Base-by-base conservation (phyloP, 805 yeast genomes). In the Teunomyces pallodes region DNA sequence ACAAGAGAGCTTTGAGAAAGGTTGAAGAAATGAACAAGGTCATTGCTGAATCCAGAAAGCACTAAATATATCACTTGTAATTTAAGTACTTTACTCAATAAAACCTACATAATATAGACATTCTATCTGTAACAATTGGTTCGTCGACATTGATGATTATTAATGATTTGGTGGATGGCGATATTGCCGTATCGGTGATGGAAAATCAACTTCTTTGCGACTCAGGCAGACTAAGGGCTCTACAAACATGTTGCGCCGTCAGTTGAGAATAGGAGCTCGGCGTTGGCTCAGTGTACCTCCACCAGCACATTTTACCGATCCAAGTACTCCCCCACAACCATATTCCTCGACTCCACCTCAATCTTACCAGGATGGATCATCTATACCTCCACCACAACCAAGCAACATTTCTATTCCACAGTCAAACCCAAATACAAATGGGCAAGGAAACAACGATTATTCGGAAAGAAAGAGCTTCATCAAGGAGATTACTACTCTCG, bases 1-100 rank as follows among this genome's bases (percentile, higher is more conserved):
- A 92, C 87, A 86, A 84, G 83, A 95, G 99, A 85, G 97, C 98
- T 70, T 89, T 90, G 88, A 94, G 90, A 77, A 94, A 94, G 91
- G 96, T 94, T 75, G 99, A 94, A 82, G 97, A 91, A 81, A 87
- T 95, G 91, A 89, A 82, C 86, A 77, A 81, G 75, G 83, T 92
- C 83, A 92, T 92, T 78, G 87, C 96, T 75, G 96, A 91, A 80
- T 83, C 97, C 67, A 91, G 97, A 86, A 87, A 89, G 83, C 94
- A 87, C 76, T 86, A 85, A 78, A 60, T 57, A 56, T 52, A 36
- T 40, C 29, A 36, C 40, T 35, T 49, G 49, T 50, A 50, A 45
- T 29, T 40, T 50, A 50, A 53, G 54, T 47, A 52, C 52, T 47
- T 52, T 50, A 45, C 46, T 52, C 39, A 49, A 46, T 49, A 49